Percentiles rank a stretch among this genome's conserved stretches.
Evolutionary conservation across 305 asterid genomes (phyloP).

Genomic region (Fraxinus nigra): DNA sequence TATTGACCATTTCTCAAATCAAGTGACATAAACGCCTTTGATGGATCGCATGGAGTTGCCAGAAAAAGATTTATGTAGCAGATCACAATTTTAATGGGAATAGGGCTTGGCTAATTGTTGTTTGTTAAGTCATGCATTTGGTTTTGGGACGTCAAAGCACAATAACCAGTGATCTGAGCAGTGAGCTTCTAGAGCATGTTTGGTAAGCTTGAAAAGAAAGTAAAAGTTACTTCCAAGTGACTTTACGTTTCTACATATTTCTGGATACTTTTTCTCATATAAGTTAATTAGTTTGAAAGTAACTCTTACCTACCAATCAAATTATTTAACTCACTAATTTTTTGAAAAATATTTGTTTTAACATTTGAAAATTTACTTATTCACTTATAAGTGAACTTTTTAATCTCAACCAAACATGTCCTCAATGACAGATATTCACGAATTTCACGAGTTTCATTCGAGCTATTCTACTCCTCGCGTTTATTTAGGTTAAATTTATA

Average conservation of each 20-base stretch:
- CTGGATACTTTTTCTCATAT: background rate
- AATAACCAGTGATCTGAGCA: background rate
- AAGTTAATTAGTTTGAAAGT: background rate
- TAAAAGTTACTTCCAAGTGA: background rate
- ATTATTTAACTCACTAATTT: background rate
- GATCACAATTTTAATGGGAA: background rate
- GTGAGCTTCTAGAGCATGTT: background rate
- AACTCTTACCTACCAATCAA: background rate
- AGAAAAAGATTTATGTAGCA: background rate
- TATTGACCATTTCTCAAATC: background rate
- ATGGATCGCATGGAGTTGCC: background rate
- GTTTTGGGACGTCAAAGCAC: constrained; percentile 2
- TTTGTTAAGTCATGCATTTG: background rate
- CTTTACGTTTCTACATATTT: background rate
- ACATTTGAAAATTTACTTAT: background rate
- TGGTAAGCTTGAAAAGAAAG: background rate
- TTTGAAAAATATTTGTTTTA: background rate
- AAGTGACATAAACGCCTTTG: background rate
- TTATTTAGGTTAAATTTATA: background rate
- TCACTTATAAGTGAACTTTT: background rate
- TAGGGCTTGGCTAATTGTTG: background rate
- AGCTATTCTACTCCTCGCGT: background rate
- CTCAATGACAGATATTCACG: background rate
- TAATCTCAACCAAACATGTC: background rate
- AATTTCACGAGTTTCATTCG: background rate